phyloP scores from a whole-genome alignment of 345 rosid species.

The Lumnitzera racemosa region DNA sequence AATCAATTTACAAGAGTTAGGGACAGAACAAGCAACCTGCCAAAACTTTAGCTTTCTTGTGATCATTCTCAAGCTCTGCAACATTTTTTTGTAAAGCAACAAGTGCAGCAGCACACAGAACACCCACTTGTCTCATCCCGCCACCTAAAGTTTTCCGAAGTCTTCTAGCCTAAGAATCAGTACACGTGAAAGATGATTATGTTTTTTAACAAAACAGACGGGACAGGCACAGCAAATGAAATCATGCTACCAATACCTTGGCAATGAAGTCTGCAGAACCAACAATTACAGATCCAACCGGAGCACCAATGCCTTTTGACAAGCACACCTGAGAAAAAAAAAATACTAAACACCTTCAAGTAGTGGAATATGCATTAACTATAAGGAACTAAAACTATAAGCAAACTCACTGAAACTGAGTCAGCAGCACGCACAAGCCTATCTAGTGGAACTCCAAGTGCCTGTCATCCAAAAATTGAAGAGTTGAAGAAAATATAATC shows the following conservation, averaged over 20 bases:
- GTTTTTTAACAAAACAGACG: conserved; percentile 1
- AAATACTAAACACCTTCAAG: not conserved
- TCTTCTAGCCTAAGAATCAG: conserved; percentile 55
- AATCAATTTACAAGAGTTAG: too few relatives aligned
- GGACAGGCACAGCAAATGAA: not conserved
- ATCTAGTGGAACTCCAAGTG: conserved; percentile 74
- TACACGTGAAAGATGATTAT: not conserved
- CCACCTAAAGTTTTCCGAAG: conserved; percentile 92
- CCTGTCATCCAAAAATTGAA: conserved; percentile 33
- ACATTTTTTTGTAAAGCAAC: conserved; percentile 65
- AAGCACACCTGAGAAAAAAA: conserved; percentile 51
- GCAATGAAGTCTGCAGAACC: conserved; percentile 70
- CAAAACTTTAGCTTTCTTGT: conserved; percentile 65
- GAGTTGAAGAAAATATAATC: not conserved
- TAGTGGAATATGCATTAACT: not conserved
- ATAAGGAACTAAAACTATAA: not conserved
- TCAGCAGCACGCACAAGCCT: conserved; percentile 87
- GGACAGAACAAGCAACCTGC: conserved; percentile 37
- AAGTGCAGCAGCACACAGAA: conserved; percentile 78
- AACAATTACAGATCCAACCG: conserved; percentile 85
- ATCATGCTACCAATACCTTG: conserved; percentile 34
- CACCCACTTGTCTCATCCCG: conserved; percentile 89
- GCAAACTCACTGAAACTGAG: conserved; percentile 58
- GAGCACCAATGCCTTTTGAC: conserved; percentile 92
- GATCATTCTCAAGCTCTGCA: conserved; percentile 64